Percentiles rank a stretch among this genome's conserved stretches.
Evolutionary conservation across 2,329 filamentous ascomycete species (phyloP).

Genomic region (Decorospora gaudefroyi): DNA sequence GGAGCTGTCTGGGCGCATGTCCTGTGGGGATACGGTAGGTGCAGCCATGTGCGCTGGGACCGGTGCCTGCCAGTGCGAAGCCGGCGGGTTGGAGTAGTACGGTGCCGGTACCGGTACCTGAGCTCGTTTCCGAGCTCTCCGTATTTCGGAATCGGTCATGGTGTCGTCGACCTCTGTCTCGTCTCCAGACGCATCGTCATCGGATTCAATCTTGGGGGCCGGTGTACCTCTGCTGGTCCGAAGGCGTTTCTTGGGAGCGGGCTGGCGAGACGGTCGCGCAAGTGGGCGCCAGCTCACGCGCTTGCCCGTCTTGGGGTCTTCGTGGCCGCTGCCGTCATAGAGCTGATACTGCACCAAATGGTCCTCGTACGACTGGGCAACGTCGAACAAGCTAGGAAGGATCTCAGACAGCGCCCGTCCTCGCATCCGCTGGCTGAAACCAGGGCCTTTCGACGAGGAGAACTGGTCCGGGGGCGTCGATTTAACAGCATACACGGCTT

Average conservation of each 20-base stretch:
- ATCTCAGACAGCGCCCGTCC: slow-evolving; percentile 31
- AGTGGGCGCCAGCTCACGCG: slow-evolving; percentile 30
- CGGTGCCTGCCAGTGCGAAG: not conserved
- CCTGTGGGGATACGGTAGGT: not conserved
- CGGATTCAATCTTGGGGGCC: slow-evolving; percentile 1
- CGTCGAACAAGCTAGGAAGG: slow-evolving; percentile 36
- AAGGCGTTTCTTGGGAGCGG: slow-evolving; percentile 17
- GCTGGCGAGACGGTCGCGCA: slow-evolving; percentile 24
- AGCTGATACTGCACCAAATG: slow-evolving; percentile 33
- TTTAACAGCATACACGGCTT: slow-evolving; percentile 28
- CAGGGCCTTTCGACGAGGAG: slow-evolving; percentile 31
- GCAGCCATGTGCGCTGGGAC: not conserved
- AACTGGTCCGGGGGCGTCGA: slow-evolving; percentile 31
- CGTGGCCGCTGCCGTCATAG: slow-evolving; percentile 27
- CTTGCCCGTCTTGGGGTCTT: slow-evolving; percentile 28
- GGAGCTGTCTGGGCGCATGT: not conserved
- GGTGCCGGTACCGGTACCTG: not conserved
- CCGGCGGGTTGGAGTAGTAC: not conserved
- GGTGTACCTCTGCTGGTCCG: slow-evolving; percentile 4
- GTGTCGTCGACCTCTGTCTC: slow-evolving; percentile 34
- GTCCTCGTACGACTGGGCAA: slow-evolving; percentile 38
- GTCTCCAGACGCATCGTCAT: slow-evolving; percentile 18
- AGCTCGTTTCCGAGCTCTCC: not conserved
- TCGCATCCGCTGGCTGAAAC: slow-evolving; percentile 36
- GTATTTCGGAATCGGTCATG: not conserved